Evolutionary conservation across 2,329 filamentous ascomycete genomes (phyloP), one percentile per base, ranked within the genome.

Genomic region (Neocucurbitaria cava): DNA sequence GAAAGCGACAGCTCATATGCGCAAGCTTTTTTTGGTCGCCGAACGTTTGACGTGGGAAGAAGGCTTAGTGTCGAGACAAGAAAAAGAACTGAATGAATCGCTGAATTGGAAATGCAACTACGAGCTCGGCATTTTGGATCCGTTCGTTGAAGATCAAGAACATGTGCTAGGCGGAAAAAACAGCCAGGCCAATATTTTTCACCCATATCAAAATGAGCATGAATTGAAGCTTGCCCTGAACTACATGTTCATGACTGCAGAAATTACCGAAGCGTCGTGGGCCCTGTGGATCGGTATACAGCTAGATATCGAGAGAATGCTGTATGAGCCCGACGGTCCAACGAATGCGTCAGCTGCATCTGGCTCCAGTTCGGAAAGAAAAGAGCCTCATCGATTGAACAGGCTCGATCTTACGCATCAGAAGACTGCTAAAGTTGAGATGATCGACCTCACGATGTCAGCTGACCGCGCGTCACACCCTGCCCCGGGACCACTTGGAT

Each of bases 1-100:
- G 8, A 56, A 55, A 24, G 38, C 53, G 15, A 67, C 63, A 2
- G 38, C 61, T 1, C 66, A 72, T 38, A 52, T 56, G 21, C 69
- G 61, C n/a, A 73, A 71, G 38, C 40, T 70, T 1, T 73, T 72
- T 17, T 52, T 73, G 5, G 60, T 69, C 9, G 67, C 70, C 1
- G 65, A 72, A 43, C 59, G 68, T 18, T 42, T 73, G 30, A 61
- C 59, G 4, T 69, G 62, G 61, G 57, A 66, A 3, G 56, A 62
- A 15, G 58, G 49, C 18, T 21, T 39, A 7, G 54, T 66, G 3
- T 60, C 64, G 10, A 51, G 31, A 1, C 46, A 46, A 15, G 63
- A 66, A 13, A 63, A 60, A 36, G 56, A 66, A 30, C 40, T 56
- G 36, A 72, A 72, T 28, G 61, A 69, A 44, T 57, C 68, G 35